A percentile compares a stretch with the other conserved stretches of the same genome.
phyloP scores from a whole-genome alignment of 139 green algal genomes.

The Asterochloris sp. region DNA sequence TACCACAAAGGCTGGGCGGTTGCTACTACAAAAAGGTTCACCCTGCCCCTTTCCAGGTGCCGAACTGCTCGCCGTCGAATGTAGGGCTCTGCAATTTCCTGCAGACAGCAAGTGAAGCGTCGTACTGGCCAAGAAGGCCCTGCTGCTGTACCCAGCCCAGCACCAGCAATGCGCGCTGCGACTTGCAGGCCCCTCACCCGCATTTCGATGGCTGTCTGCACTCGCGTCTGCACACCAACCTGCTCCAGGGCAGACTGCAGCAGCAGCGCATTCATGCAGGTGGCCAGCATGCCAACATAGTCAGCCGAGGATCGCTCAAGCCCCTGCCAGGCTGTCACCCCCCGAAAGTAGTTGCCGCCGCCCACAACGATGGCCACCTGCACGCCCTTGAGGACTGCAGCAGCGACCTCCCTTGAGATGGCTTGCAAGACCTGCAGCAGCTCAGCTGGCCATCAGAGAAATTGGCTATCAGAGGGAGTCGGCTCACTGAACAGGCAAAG shows the following conservation, averaged over 20 bases:
- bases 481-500: neutral
- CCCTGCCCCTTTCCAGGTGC: constrained; percentile 89
- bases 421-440: constrained; percentile 59
- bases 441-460: neutral
- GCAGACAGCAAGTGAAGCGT: neutral
- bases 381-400: constrained; percentile 49
- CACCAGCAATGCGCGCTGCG: neutral
- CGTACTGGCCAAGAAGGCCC: neutral
- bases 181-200: constrained; percentile 19
- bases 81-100: constrained; percentile 96
- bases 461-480: neutral
- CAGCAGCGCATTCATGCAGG: constrained; percentile 96
- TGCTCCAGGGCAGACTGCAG: constrained; percentile 74
- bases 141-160: neutral
- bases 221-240: constrained; percentile 62
- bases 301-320: constrained; percentile 93
- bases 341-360: constrained; percentile 95
- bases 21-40: constrained; percentile 59
- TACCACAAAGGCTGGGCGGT: neutral
- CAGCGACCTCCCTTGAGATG: constrained; percentile 83
- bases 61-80: constrained; percentile 91
- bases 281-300: constrained; percentile 98
- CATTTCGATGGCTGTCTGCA: constrained; percentile 97
- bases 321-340: constrained; percentile 67
- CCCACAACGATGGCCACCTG: constrained; percentile 94